These are phyloP conservation scores for Paramecium pentaurelia DNA, from an alignment of 73 alveolate genomes.

Conservation along the genomic window DNA sequence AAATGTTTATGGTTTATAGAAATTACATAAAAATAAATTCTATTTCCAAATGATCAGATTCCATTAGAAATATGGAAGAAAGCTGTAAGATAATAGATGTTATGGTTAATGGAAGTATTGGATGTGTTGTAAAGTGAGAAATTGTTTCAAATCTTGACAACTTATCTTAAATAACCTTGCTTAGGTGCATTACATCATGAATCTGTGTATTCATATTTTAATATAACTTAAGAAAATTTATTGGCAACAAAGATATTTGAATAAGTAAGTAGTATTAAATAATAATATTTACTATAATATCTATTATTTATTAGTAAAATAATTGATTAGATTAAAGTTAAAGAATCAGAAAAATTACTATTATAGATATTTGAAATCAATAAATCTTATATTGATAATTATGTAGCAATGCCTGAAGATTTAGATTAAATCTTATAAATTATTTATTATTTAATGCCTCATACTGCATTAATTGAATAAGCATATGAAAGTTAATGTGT, in stretches of 20 bases:
- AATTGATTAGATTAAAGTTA: background rate
- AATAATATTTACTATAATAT: background rate
- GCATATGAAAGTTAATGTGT: slow-evolving; percentile 9
- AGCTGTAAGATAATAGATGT: background rate
- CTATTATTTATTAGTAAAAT: background rate
- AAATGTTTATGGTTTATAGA: slow-evolving; percentile 39
- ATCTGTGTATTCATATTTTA: background rate
- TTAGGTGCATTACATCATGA: background rate
- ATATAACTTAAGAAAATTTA: background rate
- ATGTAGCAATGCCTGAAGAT: slow-evolving; percentile 31
- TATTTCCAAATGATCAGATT: background rate
- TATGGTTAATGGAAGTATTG: slow-evolving; percentile 35
- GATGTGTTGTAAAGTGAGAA: background rate
- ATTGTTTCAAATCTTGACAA: background rate
- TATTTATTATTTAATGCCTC: slow-evolving; percentile 24
- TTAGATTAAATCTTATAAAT: background rate
- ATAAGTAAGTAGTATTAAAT: background rate
- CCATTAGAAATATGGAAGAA: slow-evolving; percentile 18
- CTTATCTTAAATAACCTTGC: background rate
- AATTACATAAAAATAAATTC: background rate
- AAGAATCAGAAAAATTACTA: background rate
- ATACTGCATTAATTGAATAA: background rate
- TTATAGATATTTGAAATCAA: background rate
- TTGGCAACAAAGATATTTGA: background rate
- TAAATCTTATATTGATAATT: background rate